Conservation (phyloP, 441 rosid species). For the Croton laevigatus region DNA sequence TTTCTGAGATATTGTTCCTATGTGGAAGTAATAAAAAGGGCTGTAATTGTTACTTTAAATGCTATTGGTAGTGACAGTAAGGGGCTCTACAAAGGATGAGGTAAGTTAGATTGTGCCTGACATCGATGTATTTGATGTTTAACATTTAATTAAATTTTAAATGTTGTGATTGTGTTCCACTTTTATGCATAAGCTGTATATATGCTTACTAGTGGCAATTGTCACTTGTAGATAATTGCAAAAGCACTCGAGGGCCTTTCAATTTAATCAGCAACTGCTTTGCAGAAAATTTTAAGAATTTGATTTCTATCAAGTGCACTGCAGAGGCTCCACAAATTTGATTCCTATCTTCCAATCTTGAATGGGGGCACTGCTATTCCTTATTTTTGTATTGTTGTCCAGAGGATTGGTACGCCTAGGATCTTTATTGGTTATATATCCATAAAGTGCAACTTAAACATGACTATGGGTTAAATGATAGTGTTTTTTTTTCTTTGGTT, state of each 20-base stretch:
- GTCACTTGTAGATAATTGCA: slow-evolving; percentile 42
- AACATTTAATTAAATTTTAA: neutral
- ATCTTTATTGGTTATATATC: neutral
- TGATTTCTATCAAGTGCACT: slow-evolving; percentile 55
- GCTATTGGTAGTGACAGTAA: slow-evolving; percentile 30
- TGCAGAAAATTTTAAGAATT: slow-evolving; percentile 71
- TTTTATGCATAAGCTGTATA: neutral
- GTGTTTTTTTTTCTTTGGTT: too few relatives aligned
- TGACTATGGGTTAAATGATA: too few relatives aligned
- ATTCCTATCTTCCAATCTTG: slow-evolving; percentile 83
- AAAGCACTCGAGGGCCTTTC: slow-evolving; percentile 63
- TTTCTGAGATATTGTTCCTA: slow-evolving; percentile 81
- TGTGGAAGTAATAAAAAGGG: slow-evolving; percentile 78
- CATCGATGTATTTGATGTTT: slow-evolving; percentile 7
- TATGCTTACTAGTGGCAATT: slow-evolving; percentile 18
- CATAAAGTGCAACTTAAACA: slow-evolving; percentile 1
- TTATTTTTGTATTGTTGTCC: slow-evolving; percentile 88
- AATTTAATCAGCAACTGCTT: slow-evolving; percentile 77
- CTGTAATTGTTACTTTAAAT: slow-evolving; percentile 61
- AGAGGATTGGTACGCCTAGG: slow-evolving; percentile 78
- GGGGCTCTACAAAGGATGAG: slow-evolving; percentile 46
- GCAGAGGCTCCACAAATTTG: slow-evolving; percentile 49
- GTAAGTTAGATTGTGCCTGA: slow-evolving; percentile 38
- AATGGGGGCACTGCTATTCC: slow-evolving; percentile 92
- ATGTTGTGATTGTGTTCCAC: neutral